These are phyloP conservation scores for Mycena maculata DNA, from an alignment of 768 basidiomycete species.

Conservation along the genomic window DNA sequence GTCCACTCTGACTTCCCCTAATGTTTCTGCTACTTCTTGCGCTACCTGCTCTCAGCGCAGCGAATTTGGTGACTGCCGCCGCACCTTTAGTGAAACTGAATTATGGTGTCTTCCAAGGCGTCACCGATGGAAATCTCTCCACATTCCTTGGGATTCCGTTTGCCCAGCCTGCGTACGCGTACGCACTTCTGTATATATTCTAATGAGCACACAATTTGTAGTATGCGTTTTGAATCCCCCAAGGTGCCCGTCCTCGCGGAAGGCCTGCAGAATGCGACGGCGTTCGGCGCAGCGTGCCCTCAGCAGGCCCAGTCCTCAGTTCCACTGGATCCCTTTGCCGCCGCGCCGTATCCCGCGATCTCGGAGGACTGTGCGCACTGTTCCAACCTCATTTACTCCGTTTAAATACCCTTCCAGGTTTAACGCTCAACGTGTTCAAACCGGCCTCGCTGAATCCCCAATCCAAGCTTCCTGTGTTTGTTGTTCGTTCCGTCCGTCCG, in stretches of 20 bases:
- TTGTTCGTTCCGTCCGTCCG: slow-evolving; percentile 16
- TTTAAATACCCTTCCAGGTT: slow-evolving; percentile 1
- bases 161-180: slow-evolving; percentile 51
- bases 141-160: slow-evolving; percentile 56
- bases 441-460: neutral
- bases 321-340: neutral
- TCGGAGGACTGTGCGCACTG: slow-evolving; percentile 22
- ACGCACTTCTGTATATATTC: neutral
- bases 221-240: slow-evolving; percentile 52
- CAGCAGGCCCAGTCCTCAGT: slow-evolving; percentile 9
- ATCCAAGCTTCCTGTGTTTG: slow-evolving; percentile 22
- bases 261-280: slow-evolving; percentile 49
- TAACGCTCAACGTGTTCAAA: slow-evolving; percentile 21
- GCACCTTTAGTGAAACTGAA: slow-evolving; percentile 44
- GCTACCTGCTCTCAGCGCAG: no score
- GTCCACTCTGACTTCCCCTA: no score
- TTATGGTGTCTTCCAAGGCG: slow-evolving; percentile 43
- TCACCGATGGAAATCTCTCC: slow-evolving; percentile 36
- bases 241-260: slow-evolving; percentile 42
- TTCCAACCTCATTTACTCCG: no score
- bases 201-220: slow-evolving; percentile 1
- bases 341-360: neutral
- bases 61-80: no score
- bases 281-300: slow-evolving; percentile 49
- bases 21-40: no score